Conservation (phyloP, 2,329 filamentous ascomycete species). For the Metarhizium anisopliae region DNA sequence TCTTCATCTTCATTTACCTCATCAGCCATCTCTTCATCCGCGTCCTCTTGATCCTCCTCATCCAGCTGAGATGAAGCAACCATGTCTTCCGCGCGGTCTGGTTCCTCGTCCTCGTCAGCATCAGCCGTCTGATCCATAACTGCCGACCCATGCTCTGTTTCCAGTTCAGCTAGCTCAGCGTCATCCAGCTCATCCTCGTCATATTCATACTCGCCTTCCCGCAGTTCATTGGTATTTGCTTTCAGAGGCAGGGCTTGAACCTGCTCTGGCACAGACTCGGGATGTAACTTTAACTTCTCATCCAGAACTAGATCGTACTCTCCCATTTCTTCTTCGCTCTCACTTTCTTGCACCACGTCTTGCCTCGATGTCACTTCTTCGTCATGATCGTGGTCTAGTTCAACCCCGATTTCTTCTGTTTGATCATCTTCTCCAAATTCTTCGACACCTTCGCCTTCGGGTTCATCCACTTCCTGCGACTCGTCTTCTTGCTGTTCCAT, state of each 20-base stretch:
- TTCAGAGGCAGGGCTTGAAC: constrained; percentile 1
- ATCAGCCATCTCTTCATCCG: constrained; percentile 4
- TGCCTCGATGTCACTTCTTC: not conserved
- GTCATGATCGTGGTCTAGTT: not conserved
- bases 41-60: not conserved
- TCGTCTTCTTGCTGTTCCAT: not conserved
- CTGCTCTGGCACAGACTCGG: not conserved
- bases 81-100: not conserved
- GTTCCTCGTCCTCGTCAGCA: not conserved
- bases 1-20: constrained; percentile 7
- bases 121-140: not conserved
- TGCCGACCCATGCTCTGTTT: not conserved
- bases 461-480: not conserved
- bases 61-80: not conserved
- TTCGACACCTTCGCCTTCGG: not conserved
- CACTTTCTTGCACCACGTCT: not conserved
- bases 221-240: not conserved
- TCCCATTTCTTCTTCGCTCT: constrained; percentile 4
- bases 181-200: not conserved
- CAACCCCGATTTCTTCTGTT: not conserved
- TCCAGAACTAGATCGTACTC: constrained; percentile 3
- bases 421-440: not conserved
- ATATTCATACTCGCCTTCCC: constrained; percentile 7
- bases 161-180: not conserved
- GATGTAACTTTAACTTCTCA: not conserved